phyloP scores from a whole-genome alignment of 306 rosid genomes.

The Castanea crenata region DNA sequence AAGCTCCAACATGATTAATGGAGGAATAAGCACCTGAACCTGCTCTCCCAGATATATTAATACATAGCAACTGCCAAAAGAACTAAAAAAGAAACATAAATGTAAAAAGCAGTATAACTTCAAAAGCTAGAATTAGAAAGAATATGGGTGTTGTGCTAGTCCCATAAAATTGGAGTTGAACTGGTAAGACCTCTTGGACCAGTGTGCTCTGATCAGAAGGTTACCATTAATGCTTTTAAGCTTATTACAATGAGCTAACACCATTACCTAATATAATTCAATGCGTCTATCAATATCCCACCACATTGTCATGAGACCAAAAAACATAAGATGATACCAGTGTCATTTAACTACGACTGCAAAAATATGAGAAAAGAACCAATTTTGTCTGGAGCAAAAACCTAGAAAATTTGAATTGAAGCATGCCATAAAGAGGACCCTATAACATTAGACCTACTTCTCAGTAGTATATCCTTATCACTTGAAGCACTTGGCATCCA shows the following conservation, averaged over 20 bases:
- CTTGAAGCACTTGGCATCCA: conserved; percentile 93
- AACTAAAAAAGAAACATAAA: too few species aligned
- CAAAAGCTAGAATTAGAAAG: too few species aligned
- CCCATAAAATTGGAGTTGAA: too few species aligned
- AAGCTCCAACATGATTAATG: too few species aligned
- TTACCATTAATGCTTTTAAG: neutral
- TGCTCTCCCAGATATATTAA: too few species aligned
- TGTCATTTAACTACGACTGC: neutral
- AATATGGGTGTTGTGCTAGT: too few species aligned
- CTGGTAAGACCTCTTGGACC: too few species aligned
- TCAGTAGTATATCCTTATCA: conserved; percentile 24
- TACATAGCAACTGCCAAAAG: too few species aligned
- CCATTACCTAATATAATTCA: neutral
- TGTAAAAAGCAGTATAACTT: too few species aligned
- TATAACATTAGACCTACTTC: neutral
- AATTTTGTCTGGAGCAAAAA: neutral
- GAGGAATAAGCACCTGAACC: too few species aligned
- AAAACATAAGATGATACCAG: neutral
- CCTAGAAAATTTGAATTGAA: neutral
- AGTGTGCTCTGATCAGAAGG: too few species aligned
- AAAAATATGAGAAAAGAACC: neutral
- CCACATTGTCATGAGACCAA: neutral
- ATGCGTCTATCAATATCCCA: neutral
- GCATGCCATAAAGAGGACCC: neutral
- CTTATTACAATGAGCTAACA: neutral